Evolutionary conservation across 2,329 filamentous ascomycete species (phyloP).

Genomic region (Gnomoniopsis smithogilvyi): DNA sequence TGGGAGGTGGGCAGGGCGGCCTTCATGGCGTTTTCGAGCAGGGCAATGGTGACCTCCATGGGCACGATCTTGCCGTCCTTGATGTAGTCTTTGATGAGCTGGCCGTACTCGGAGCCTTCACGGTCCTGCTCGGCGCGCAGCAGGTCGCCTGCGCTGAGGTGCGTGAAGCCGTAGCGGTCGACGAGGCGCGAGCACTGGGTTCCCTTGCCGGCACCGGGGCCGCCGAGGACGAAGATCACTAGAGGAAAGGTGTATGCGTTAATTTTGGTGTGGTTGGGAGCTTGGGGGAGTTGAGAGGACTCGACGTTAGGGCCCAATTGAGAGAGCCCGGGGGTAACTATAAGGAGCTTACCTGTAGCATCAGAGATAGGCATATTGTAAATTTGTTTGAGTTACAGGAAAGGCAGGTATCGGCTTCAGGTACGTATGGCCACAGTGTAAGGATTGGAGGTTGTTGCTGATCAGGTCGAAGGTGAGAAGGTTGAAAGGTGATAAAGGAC

Average conservation of each 20-base stretch:
- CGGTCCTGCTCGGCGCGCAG: conserved; percentile 91
- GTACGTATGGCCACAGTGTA: background rate
- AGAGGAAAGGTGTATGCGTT: background rate
- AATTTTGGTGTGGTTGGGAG: conserved; percentile 73
- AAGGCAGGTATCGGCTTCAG: background rate
- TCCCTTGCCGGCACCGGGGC: conserved; percentile 92
- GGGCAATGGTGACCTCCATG: conserved; percentile 95
- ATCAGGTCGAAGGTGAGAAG: background rate
- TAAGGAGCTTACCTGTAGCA: conserved; percentile 16
- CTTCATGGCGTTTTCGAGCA: conserved; percentile 92
- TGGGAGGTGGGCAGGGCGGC: conserved; percentile 61
- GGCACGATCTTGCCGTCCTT: conserved; percentile 93
- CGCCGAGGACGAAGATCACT: conserved; percentile 20
- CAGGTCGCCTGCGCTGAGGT: conserved; percentile 90
- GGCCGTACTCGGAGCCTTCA: conserved; percentile 80
- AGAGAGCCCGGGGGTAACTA: conserved; percentile 66
- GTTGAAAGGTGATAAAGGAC: background rate
- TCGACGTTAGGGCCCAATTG: conserved; percentile 95
- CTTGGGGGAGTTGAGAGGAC: conserved; percentile 86
- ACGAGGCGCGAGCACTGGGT: conserved; percentile 93
- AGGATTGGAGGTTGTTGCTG: background rate
- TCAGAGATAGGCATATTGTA: conserved; percentile 20
- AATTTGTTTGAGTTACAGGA: background rate
- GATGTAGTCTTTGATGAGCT: conserved; percentile 91
- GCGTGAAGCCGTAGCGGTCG: conserved; percentile 82